Evolutionary conservation across 2,329 filamentous ascomycete genomes (phyloP).

Genomic region (Diaporthe helianthi): DNA sequence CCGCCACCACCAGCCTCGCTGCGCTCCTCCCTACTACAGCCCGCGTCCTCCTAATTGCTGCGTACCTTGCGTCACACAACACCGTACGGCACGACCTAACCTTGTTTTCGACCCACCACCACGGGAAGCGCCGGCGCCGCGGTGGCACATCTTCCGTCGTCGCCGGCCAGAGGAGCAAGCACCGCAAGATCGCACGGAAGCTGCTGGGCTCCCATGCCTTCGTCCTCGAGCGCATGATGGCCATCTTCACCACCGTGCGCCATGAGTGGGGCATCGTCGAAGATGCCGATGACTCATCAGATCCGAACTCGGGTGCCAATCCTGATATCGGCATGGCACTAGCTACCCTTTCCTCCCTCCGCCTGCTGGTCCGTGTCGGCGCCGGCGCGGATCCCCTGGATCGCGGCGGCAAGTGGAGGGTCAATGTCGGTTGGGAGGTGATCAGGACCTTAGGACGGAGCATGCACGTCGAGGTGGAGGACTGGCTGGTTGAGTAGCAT

Average conservation of each 20-base stretch:
- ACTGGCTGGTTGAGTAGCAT: conserved; percentile 72
- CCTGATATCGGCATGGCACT: conserved; percentile 69
- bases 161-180: conserved; percentile 52
- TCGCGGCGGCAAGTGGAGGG: conserved; percentile 75
- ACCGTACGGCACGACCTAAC: conserved; percentile 74
- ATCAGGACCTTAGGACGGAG: conserved; percentile 73
- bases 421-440: conserved; percentile 81
- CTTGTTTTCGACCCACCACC: conserved; percentile 76
- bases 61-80: conserved; percentile 85
- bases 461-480: conserved; percentile 79
- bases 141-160: conserved; percentile 55
- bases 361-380: conserved; percentile 72
- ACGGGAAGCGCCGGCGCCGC: conserved; percentile 55
- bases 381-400: conserved; percentile 69
- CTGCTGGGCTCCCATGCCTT: conserved; percentile 80
- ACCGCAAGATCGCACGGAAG: conserved; percentile 78
- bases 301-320: conserved; percentile 38
- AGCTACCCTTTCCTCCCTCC: conserved; percentile 74
- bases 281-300: conserved; percentile 41
- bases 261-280: conserved; percentile 54
- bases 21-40: conserved; percentile 73
- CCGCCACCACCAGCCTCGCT: conserved; percentile 54
- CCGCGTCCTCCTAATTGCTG: conserved; percentile 75
- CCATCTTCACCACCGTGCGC: conserved; percentile 75
- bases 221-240: conserved; percentile 77